These are phyloP conservation scores for Helichrysum umbraculigerum DNA, from an alignment of 129 eudicot species.

Conservation along the genomic window DNA sequence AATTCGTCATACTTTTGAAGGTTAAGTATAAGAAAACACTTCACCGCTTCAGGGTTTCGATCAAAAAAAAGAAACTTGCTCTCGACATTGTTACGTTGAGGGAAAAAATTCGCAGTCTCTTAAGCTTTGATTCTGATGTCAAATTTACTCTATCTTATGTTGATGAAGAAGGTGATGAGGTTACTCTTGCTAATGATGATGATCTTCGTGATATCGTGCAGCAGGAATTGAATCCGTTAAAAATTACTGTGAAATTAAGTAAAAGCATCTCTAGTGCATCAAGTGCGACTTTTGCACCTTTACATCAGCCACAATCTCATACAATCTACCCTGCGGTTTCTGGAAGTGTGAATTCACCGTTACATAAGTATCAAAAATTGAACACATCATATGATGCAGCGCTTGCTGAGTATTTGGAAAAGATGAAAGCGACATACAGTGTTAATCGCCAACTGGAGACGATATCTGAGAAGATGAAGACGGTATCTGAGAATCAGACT, in stretches of 20 bases:
- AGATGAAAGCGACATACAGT: not conserved
- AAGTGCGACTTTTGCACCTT: slow-evolving; percentile 31
- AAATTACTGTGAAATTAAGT: slow-evolving; percentile 47
- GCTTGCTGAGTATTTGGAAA: not conserved
- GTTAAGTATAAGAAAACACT: slow-evolving; percentile 70
- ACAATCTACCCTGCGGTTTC: not conserved
- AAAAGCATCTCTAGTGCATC: not conserved
- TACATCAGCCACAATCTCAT: not conserved
- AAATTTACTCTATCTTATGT: slow-evolving; percentile 54
- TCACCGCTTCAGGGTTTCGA: slow-evolving; percentile 58
- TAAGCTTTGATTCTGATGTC: slow-evolving; percentile 51
- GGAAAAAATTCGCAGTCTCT: slow-evolving; percentile 54
- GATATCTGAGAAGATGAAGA: not conserved
- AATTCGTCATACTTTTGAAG: slow-evolving; percentile 33
- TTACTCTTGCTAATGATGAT: slow-evolving; percentile 70
- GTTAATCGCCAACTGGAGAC: too few relatives aligned
- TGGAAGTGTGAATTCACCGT: not conserved
- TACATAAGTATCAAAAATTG: not conserved
- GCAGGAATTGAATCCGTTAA: slow-evolving; percentile 72
- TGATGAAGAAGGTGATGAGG: slow-evolving; percentile 86
- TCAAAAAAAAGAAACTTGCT: slow-evolving; percentile 44
- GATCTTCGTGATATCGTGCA: slow-evolving; percentile 69
- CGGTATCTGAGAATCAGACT: not conserved
- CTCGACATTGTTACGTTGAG: slow-evolving; percentile 54
- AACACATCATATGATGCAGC: not conserved